Conservation (phyloP, 2,329 filamentous ascomycete genomes). For the Aspergillus nomiae region DNA sequence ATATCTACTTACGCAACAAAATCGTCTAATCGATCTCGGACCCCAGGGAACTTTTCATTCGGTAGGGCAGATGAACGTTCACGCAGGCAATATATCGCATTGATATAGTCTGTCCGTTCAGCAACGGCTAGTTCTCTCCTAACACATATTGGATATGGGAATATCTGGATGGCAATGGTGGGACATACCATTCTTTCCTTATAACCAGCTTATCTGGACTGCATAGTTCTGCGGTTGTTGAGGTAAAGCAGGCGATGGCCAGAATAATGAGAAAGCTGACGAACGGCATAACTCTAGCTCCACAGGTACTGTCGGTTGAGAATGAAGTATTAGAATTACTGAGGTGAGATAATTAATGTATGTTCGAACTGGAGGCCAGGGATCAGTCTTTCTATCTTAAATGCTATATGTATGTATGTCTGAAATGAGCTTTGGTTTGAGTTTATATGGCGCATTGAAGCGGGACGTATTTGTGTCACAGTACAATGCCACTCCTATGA, state of each 20-base stretch:
- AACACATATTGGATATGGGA: not conserved
- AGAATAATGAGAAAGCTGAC: not conserved
- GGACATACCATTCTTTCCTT: conserved; percentile 1
- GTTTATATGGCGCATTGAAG: not conserved
- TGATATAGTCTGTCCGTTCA: conserved; percentile 27
- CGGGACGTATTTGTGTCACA: not conserved
- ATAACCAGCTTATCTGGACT: not conserved
- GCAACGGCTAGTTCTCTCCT: conserved; percentile 22
- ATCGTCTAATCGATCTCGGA: conserved; percentile 29
- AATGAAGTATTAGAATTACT: not conserved
- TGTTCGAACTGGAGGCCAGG: not conserved
- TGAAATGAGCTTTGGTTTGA: not conserved
- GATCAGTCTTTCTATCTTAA: not conserved
- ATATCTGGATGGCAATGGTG: not conserved
- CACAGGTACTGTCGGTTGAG: not conserved
- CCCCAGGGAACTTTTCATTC: conserved; percentile 24
- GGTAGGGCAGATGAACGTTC: conserved; percentile 20
- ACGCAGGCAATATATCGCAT: conserved; percentile 28
- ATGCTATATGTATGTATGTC: not conserved
- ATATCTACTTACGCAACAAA: conserved; percentile 28
- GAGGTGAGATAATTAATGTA: not conserved
- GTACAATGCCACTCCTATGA: not conserved
- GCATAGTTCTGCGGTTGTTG: not conserved
- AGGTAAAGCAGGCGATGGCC: not conserved
- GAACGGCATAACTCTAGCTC: not conserved